Evolutionary conservation across 2,329 filamentous ascomycete species (phyloP).

Genomic region (Penicillium palitans): DNA sequence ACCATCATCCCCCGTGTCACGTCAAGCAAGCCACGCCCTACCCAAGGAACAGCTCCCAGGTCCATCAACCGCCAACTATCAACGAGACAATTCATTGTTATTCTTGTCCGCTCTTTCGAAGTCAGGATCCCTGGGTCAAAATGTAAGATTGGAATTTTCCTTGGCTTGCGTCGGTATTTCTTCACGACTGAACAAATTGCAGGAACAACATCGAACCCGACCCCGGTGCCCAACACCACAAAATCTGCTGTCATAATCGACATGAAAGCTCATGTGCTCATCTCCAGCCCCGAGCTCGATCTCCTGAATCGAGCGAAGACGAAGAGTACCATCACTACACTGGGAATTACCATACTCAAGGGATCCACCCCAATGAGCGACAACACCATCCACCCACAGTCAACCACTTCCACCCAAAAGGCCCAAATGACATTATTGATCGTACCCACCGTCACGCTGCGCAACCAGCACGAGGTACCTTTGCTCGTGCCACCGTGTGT

Average conservation of each 20-base stretch:
- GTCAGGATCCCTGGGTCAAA: not conserved
- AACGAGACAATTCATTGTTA: not conserved
- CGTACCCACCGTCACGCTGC: not conserved
- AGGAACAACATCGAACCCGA: not conserved
- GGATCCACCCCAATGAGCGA: not conserved
- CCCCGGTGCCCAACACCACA: not conserved
- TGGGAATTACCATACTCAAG: not conserved
- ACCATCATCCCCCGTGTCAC: not conserved
- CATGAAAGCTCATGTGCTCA: not conserved
- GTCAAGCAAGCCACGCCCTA: not conserved
- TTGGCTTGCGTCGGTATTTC: not conserved
- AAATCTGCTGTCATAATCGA: not conserved
- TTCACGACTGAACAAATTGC: not conserved
- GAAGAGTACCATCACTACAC: not conserved
- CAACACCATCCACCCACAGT: not conserved
- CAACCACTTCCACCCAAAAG: not conserved
- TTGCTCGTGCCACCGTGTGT: not conserved
- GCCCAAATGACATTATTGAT: not conserved
- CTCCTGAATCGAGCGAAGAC: not conserved
- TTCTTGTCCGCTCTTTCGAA: not conserved
- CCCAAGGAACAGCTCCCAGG: not conserved
- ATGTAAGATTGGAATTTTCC: not conserved
- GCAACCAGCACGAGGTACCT: not conserved
- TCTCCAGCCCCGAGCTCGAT: not conserved
- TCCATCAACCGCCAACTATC: not conserved